A percentile compares a stretch with the other conserved stretches of the same genome.
Conservation (phyloP, 2,329 filamentous ascomycete species). For the Pseudogymnoascus sp. region DNA sequence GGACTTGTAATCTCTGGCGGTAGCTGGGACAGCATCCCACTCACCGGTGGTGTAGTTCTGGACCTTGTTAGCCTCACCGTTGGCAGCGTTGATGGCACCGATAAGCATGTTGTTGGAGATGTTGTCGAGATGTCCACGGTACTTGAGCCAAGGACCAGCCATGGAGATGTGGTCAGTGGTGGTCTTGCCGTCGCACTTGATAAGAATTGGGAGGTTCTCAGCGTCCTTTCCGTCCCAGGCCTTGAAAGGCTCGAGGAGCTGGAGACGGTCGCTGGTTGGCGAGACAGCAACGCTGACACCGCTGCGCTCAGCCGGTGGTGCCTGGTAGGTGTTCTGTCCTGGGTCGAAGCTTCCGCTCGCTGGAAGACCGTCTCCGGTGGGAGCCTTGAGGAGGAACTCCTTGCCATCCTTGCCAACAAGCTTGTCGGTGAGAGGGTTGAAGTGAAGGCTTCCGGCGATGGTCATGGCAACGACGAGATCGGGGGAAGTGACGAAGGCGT, state of each 20-base stretch:
- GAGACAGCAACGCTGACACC: conserved; percentile 73
- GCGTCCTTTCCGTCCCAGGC: conserved; percentile 92
- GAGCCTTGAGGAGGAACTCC: conserved; percentile 80
- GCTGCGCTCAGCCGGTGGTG: conserved; percentile 73
- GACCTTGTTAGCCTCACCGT: conserved; percentile 96
- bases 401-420: conserved; percentile 95
- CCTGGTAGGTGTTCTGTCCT: conserved; percentile 91
- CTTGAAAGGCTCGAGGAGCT: conserved; percentile 79
- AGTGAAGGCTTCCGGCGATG: conserved; percentile 76
- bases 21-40: conserved; percentile 82
- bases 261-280: conserved; percentile 86
- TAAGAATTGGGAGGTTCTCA: conserved; percentile 76
- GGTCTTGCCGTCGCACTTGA: conserved; percentile 95
- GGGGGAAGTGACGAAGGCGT: conserved; percentile 87
- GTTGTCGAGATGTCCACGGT: conserved; percentile 97
- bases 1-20: conserved; percentile 97
- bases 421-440: conserved; percentile 90
- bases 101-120: conserved; percentile 99
- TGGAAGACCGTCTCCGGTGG: conserved; percentile 76
- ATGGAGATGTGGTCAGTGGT: conserved; percentile 97
- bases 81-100: conserved; percentile 91
- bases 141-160: conserved; percentile 96
- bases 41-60: conserved; percentile 81
- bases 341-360: conserved; percentile 70
- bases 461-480: conserved; percentile 83